Base-by-base conservation (phyloP, 306 rosid genomes). In the Prunus fruticosa region DNA sequence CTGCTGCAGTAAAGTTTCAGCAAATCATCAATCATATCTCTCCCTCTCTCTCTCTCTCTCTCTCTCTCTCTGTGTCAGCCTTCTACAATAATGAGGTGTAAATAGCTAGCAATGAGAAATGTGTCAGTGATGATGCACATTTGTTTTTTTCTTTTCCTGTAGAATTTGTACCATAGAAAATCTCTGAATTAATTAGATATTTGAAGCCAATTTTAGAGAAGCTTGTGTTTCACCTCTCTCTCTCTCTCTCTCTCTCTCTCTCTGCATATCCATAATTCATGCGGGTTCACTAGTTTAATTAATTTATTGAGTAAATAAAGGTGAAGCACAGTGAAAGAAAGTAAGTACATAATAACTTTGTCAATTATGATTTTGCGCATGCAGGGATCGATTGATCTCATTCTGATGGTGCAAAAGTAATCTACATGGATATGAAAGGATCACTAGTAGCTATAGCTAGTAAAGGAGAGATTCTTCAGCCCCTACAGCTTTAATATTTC, bases 91-190 rank as follows among this genome's bases (percentile, higher is more conserved):
- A 28, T 62, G 60, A 68, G 63, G 28, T 77, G 80, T 77, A 58
- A 69, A 77, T 77, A 77, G 49, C 38, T 69, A 77, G 49, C 50
- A 28, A 27, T 12, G 52, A 41, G 66, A 30, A 65, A 20, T 30
- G 57, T 25, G 57, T 25, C 46, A 14, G 57, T 45, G 13, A 45
- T 23, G 19, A 15, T 14, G 43, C 6, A 8, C 9, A 32, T 2
- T 34, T 64, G 27, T 34, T 34, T 64, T 34, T 64, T 64, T 1
- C 8, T 56, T 32, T 38, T 19, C 25, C 69, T 11, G 67, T 23
- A 16, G 67, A 30, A 57, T 64, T 64, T 64, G 69, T 64, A 19
- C 47, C 0, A 34, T 9, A 18, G 47, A 38, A 18, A 64, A 19
- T 34, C 47, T 19, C 18, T 19, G 3, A 32, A 32, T 38, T 34